Conservation (phyloP, 768 basidiomycete genomes). For the Mycena filopes region DNA sequence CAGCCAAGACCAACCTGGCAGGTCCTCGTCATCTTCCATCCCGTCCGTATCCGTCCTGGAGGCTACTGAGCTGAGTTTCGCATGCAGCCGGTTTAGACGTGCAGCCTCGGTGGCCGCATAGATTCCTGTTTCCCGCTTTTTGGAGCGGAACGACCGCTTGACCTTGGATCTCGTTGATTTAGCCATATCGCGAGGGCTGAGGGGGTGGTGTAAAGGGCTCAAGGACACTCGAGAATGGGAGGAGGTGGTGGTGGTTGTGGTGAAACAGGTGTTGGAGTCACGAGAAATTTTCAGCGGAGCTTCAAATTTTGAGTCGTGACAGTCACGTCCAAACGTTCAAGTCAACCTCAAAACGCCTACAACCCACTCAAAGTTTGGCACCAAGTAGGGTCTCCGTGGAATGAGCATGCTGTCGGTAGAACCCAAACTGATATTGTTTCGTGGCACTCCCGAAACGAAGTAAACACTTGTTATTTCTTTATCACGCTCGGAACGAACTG, state of each 20-base stretch:
- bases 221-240: no score
- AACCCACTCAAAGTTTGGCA: no score
- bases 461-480: no score
- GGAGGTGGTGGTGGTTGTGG: constrained; percentile 6
- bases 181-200: constrained; percentile 61
- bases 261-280: not conserved
- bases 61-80: constrained; percentile 66
- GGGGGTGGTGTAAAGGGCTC: constrained; percentile 25
- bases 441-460: no score
- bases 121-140: constrained; percentile 79
- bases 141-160: constrained; percentile 80
- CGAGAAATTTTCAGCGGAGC: not conserved
- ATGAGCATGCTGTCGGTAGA: no score
- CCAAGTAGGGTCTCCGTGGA: no score
- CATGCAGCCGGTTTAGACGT: constrained; percentile 75
- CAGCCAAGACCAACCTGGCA: constrained; percentile 77
- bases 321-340: no score
- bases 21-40: constrained; percentile 47
- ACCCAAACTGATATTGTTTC: no score
- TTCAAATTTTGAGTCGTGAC: not conserved
- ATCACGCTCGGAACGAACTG: no score
- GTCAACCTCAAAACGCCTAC: no score
- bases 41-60: constrained; percentile 49
- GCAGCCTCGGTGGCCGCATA: constrained; percentile 85
- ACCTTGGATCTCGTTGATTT: constrained; percentile 87